Percentiles rank a stretch among this genome's conserved stretches.
Conservation (phyloP, 2,329 filamentous ascomycete genomes). For the Sporothrix globosa region DNA sequence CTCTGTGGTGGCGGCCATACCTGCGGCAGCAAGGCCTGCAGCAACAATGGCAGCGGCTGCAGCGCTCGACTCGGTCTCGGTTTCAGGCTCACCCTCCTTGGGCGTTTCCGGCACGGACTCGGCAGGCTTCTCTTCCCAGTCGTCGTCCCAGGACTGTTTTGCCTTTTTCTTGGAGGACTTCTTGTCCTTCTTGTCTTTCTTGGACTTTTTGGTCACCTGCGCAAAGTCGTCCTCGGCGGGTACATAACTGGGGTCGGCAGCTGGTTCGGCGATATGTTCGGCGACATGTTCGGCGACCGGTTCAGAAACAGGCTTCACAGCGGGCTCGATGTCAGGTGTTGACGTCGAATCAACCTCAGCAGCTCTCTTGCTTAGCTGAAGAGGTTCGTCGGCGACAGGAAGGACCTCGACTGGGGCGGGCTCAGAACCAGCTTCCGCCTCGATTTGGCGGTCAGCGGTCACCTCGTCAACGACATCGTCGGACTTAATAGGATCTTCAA, state of each 20-base stretch:
- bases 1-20: neutral
- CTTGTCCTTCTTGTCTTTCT: constrained; percentile 41
- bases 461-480: neutral
- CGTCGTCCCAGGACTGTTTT: constrained; percentile 29
- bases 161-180: constrained; percentile 34
- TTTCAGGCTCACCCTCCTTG: neutral
- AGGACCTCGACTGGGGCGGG: constrained; percentile 5
- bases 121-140: constrained; percentile 14
- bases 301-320: neutral
- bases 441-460: neutral
- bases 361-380: neutral
- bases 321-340: neutral
- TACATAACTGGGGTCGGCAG: neutral
- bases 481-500: constrained; percentile 2
- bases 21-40: constrained; percentile 15
- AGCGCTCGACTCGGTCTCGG: neutral
- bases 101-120: neutral
- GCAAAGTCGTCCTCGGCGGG: constrained; percentile 9
- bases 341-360: neutral
- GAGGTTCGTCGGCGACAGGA: neutral
- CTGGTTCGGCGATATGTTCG: neutral
- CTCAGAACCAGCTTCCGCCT: neutral
- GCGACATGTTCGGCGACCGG: neutral
- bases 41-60: neutral
- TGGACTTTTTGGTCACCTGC: constrained; percentile 42